Conservation (phyloP, 2,329 filamentous ascomycete species). For the Diaporthe capsici region DNA sequence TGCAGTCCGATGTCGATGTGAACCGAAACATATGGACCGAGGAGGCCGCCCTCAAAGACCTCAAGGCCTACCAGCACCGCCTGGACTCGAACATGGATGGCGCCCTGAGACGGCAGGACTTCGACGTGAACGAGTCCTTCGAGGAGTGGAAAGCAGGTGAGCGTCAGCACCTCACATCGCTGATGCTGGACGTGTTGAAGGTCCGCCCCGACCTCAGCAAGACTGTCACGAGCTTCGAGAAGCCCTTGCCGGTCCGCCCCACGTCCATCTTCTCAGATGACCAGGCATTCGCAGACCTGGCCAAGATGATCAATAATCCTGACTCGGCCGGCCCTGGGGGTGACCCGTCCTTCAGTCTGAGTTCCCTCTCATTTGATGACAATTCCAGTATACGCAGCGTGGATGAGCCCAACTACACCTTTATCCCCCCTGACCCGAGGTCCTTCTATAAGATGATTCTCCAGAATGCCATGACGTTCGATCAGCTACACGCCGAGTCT, state of each 20-base stretch:
- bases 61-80: constrained; percentile 93
- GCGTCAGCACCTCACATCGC: constrained; percentile 86
- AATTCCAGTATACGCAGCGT: constrained; percentile 65
- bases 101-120: constrained; percentile 86
- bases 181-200: constrained; percentile 92
- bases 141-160: constrained; percentile 94
- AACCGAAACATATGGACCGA: constrained; percentile 90
- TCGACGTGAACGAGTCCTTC: constrained; percentile 90
- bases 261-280: constrained; percentile 63
- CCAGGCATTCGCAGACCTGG: constrained; percentile 66
- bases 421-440: constrained; percentile 88
- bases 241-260: constrained; percentile 69
- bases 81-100: constrained; percentile 84
- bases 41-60: constrained; percentile 88
- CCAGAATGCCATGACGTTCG: constrained; percentile 79
- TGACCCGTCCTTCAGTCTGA: constrained; percentile 79
- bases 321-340: constrained; percentile 59
- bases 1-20: constrained; percentile 89
- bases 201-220: constrained; percentile 89
- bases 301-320: constrained; percentile 64
- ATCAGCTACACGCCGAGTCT: constrained; percentile 69
- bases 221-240: constrained; percentile 73
- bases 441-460: constrained; percentile 87
- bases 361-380: constrained; percentile 74
- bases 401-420: constrained; percentile 82